Conservation (phyloP, 2,329 filamentous ascomycete genomes). For the Aaosphaeria pasadenensis region DNA sequence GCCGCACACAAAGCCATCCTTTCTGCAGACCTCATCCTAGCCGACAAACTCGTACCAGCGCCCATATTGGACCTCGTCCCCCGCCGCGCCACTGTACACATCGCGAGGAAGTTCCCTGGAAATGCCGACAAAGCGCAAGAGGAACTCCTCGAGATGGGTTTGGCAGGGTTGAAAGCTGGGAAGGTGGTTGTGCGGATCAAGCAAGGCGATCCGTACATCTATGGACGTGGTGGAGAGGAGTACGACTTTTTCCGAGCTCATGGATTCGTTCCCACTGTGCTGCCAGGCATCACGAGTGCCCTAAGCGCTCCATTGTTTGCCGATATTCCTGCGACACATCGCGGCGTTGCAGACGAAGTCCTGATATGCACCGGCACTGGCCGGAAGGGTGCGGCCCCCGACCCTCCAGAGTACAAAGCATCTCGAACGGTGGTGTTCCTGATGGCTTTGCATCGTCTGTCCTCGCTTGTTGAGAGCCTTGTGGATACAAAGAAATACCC, state of each 20-base stretch:
- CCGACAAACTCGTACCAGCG: constrained; percentile 81
- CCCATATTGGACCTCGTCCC: constrained; percentile 87
- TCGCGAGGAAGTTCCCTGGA: constrained; percentile 95
- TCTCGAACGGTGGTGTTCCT: constrained; percentile 86
- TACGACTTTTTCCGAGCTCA: constrained; percentile 75
- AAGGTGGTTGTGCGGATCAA: constrained; percentile 85
- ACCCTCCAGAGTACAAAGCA: constrained; percentile 74
- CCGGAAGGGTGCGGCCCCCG: constrained; percentile 77
- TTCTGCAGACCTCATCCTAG: constrained; percentile 73
- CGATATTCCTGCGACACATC: constrained; percentile 81
- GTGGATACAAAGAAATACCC: constrained; percentile 59
- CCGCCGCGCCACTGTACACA: constrained; percentile 81
- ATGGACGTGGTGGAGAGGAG: constrained; percentile 92
- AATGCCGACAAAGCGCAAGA: constrained; percentile 93
- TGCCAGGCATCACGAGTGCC: constrained; percentile 89
- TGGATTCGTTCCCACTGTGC: constrained; percentile 68
- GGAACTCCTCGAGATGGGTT: constrained; percentile 77
- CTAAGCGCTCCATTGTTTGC: constrained; percentile 86
- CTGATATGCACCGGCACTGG: constrained; percentile 96
- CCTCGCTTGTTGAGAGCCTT: constrained; percentile 69
- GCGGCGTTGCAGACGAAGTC: constrained; percentile 87
- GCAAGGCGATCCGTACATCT: constrained; percentile 95
- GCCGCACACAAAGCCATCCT: constrained; percentile 76
- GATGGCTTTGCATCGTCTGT: constrained; percentile 88
- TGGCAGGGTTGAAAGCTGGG: constrained; percentile 66